Evolutionary conservation across 1,284 basidiomycete species (phyloP).

Genomic region (Lignosus rhinocerotis): DNA sequence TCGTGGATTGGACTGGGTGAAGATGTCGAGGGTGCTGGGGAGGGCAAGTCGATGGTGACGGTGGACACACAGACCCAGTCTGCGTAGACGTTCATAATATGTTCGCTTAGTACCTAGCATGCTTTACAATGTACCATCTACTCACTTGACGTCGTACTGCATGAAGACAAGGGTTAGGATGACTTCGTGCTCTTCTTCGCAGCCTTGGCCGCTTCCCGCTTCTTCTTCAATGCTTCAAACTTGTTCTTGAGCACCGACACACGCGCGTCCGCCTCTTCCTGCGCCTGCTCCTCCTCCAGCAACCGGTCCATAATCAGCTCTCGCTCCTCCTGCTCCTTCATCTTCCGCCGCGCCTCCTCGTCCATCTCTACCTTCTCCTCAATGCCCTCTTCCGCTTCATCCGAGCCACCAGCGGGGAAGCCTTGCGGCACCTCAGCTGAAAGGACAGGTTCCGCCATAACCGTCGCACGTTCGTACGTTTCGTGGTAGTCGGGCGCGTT

Average conservation of each 20-base stretch:
- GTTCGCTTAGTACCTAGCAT: background rate
- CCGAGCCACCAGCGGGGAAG: slow-evolving; percentile 42
- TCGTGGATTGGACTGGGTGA: slow-evolving; percentile 44
- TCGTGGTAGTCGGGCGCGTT: slow-evolving; percentile 41
- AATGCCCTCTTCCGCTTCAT: slow-evolving; percentile 28
- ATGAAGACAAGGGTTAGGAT: background rate
- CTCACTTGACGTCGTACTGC: background rate
- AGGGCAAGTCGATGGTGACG: slow-evolving; percentile 2
- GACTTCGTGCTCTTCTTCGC: slow-evolving; percentile 26
- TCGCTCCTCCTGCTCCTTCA: slow-evolving; percentile 67
- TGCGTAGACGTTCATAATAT: background rate
- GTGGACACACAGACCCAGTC: background rate
- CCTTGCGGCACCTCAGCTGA: slow-evolving; percentile 49
- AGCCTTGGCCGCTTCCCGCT: slow-evolving; percentile 45
- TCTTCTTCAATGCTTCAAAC: slow-evolving; percentile 61
- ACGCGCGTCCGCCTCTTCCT: slow-evolving; percentile 81
- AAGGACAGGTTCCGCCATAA: slow-evolving; percentile 67
- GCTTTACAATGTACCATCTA: background rate
- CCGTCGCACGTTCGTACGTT: slow-evolving; percentile 66
- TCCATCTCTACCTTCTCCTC: slow-evolving; percentile 38
- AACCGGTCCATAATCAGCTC: slow-evolving; percentile 82
- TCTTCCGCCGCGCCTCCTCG: slow-evolving; percentile 45
- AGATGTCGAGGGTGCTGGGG: slow-evolving; percentile 16
- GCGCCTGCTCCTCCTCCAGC: slow-evolving; percentile 76
- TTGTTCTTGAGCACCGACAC: slow-evolving; percentile 64